Base-by-base conservation (phyloP, 805 yeast species). In the Starmera amethionina region DNA sequence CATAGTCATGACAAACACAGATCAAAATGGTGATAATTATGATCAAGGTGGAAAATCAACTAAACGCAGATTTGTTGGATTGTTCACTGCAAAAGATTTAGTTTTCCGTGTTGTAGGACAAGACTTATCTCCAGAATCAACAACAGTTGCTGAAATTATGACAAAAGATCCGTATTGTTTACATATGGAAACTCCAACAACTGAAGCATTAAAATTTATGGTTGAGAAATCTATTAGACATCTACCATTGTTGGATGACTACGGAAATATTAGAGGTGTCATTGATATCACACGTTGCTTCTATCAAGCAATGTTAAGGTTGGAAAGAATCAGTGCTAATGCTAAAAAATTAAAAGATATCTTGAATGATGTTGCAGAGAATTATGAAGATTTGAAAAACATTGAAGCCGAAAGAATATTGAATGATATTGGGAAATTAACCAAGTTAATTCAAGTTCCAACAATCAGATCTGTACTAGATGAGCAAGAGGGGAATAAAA, bases 231-330 rank as follows among this genome's bases (percentile, higher is more conserved):
- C 60, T 31, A 64, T 69, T 25, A 58, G 73, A 42, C 73, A 69
- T 46, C 51, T 69, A 39, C 73, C 74, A 1, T 52, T 69, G 4
- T 40, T 61, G 4, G 67, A 67, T 42, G 59, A 56, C n/a, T 37
- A 35, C 10, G 63, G 60, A 4, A 43, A 49, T 3, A 68, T 68
- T 29, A 62, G 59, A n/a, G 73, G 72, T 2, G 61, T 69, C 11
- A 49, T 69, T 25, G 70, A 69, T 48, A 68, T 68, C 30, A 69
- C 73, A 4, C 59, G 67, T 38, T 68, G 74, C 37, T 69, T 68
- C 47, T 65, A 68, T 40, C 71, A 69, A 45, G 73, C 71, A 0
- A 63, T 69, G 67, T 49, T 62, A 3, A 50, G 68, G 37, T 48
- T 68, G 22, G 73, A 69, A 44, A 60, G 63, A 37, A 60, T 68